Base-by-base conservation (phyloP, 1,284 basidiomycete genomes). In the Hymenochaete sp. region DNA sequence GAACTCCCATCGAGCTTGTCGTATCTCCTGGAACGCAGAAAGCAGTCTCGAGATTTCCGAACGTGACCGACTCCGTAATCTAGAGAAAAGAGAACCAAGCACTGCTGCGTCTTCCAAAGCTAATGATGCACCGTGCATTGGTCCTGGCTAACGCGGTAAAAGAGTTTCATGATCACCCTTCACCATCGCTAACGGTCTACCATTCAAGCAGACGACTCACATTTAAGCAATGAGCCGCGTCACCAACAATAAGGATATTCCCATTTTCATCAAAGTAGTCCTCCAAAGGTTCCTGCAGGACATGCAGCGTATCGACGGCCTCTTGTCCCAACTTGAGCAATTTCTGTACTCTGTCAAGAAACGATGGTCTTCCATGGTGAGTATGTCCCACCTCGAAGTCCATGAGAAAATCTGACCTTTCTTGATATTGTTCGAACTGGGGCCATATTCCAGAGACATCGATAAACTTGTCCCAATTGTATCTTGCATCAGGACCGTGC, bases 11-110 rank as follows among this genome's bases (percentile, higher is more conserved):
- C 71, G 62, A 8, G 52, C 55, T 47, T 66, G 60, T 5, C 71
- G 67, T 11, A 79, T 58, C 45, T 77, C 72, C 52, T 75, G 68
- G 49, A 73, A 67, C 0, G 75, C 77, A 47, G 64, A 60, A 7
- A 79, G 62, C 53, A 78, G 69, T 19, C 56, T 62, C 0, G 57
- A 51, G 52, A 80, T 75, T 51, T 81, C 76, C 19, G 70, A 68
- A n/a, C 59, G 52, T 13, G 27, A 29, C 7, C 32, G 37, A 1
- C 59, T 53, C 38, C 60, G 60, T 3, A 81, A 60, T 55, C 76
- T 73, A 9, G 72, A 70, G 57, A 81, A 78, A 4, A 81, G 60
- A 33, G 68, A 71, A n/a, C 68, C 79, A 3, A 80, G 64, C 5
- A 74, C 70, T 1, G 72, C 73, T 2, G 65, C 73, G 49, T 80